A percentile compares a stretch with the other conserved stretches of the same genome.
phyloP scores from a whole-genome alignment of 1,284 basidiomycete species.

The Neolentinus lepideus region DNA sequence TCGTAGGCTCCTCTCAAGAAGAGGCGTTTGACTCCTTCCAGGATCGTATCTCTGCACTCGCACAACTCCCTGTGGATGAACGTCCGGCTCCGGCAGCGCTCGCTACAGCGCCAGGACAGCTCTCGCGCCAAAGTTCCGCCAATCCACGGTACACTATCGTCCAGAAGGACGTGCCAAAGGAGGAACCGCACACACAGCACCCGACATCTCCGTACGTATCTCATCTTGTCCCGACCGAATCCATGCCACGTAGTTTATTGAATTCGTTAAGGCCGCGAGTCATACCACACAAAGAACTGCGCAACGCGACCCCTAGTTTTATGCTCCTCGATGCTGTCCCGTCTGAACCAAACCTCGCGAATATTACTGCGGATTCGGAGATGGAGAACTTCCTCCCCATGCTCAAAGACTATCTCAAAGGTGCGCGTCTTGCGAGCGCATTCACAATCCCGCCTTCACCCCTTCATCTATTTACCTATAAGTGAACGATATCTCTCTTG shows the following conservation, averaged over 20 bases:
- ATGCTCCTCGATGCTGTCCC: constrained; percentile 68
- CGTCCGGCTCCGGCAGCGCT: constrained; percentile 4
- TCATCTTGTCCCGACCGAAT: background rate
- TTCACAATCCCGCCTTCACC: background rate
- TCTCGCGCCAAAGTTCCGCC: background rate
- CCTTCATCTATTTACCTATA: constrained; percentile 20
- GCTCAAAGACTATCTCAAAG: constrained; percentile 61
- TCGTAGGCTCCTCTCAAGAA: background rate
- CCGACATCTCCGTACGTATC: constrained; percentile 20
- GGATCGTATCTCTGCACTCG: constrained; percentile 18
- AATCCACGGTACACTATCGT: constrained; percentile 23
- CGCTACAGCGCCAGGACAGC: background rate
- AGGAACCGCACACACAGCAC: constrained; percentile 6
- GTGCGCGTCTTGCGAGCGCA: constrained; percentile 27
- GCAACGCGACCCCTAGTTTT: constrained; percentile 33
- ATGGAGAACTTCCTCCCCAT: constrained; percentile 70
- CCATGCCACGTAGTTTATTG: background rate
- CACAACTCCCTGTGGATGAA: constrained; percentile 9
- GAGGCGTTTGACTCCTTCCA: constrained; percentile 9
- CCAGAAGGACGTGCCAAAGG: constrained; percentile 12
- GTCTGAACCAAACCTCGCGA: constrained; percentile 23
- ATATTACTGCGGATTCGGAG: constrained; percentile 39
- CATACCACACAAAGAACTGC: constrained; percentile 41
- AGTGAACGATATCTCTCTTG: constrained; percentile 17
- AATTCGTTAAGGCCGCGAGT: constrained; percentile 43